Evolutionary conservation across 2,329 filamentous ascomycete species (phyloP).

Genomic region (Diplodia scrobiculata): DNA sequence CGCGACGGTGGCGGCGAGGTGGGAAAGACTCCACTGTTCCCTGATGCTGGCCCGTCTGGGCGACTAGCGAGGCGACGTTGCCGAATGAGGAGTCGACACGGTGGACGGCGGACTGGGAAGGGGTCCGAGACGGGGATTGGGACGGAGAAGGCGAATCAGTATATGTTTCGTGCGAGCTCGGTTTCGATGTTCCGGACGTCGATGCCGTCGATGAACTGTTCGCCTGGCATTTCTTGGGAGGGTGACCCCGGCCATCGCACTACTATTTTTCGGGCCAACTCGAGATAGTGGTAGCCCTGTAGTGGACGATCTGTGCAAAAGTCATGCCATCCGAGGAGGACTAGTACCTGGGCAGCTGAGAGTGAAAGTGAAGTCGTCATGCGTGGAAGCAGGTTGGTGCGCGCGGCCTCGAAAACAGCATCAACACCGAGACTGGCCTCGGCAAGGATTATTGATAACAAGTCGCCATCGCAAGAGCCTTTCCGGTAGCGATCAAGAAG

Average conservation of each 20-base stretch:
- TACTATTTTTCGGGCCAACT: neutral
- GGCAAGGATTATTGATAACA: slow-evolving; percentile 47
- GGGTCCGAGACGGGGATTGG: slow-evolving; percentile 34
- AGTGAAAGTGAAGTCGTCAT: slow-evolving; percentile 31
- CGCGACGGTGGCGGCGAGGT: slow-evolving; percentile 32
- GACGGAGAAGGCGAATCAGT: slow-evolving; percentile 46
- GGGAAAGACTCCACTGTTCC: slow-evolving; percentile 33
- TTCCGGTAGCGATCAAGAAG: slow-evolving; percentile 46
- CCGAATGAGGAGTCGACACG: slow-evolving; percentile 32
- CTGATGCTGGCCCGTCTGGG: slow-evolving; percentile 31
- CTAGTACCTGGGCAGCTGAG: slow-evolving; percentile 41
- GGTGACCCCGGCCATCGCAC: slow-evolving; percentile 44
- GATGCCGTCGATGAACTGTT: slow-evolving; percentile 48
- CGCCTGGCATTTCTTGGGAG: slow-evolving; percentile 33
- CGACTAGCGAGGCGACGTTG: slow-evolving; percentile 32
- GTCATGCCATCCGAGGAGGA: slow-evolving; percentile 46
- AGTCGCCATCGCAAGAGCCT: slow-evolving; percentile 46
- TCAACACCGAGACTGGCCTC: slow-evolving; percentile 45
- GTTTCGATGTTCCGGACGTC: slow-evolving; percentile 48
- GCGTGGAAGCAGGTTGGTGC: slow-evolving; percentile 33
- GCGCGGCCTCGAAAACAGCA: slow-evolving; percentile 43
- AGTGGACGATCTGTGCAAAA: slow-evolving; percentile 37
- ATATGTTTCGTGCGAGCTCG: slow-evolving; percentile 46
- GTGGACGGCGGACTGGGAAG: slow-evolving; percentile 31
- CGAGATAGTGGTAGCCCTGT: slow-evolving; percentile 1